Conservation (phyloP, 345 rosid species). For the Lenwebbia sp. region DNA sequence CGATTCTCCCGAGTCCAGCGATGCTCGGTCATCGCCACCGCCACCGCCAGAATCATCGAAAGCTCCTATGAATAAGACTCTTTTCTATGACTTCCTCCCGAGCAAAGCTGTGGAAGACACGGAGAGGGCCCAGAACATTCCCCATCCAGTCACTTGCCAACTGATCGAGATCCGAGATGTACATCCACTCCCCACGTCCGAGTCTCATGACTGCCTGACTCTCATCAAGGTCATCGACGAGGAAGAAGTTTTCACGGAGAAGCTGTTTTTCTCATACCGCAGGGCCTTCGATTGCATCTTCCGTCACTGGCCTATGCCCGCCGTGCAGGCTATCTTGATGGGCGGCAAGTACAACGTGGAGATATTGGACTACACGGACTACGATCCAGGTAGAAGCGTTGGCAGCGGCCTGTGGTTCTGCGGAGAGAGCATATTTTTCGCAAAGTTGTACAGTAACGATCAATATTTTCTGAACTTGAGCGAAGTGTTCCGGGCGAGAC, state of each 20-base stretch:
- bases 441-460: background rate
- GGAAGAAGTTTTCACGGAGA: background rate
- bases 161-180: background rate
- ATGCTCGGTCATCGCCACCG: background rate
- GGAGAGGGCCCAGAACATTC: background rate
- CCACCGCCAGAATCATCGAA: background rate
- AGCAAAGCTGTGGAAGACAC: background rate
- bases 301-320: background rate
- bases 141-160: background rate
- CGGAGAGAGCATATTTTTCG: background rate
- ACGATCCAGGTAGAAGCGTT: too few species aligned
- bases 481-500: background rate
- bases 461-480: background rate
- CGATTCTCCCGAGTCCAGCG: background rate
- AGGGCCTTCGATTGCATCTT: background rate
- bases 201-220: background rate
- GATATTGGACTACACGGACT: background rate
- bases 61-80: background rate
- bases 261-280: background rate
- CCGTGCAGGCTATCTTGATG: background rate
- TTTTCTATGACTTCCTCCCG: background rate
- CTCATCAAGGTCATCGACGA: background rate
- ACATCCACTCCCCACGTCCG: background rate
- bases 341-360: background rate
- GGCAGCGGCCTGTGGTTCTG: background rate